Percentiles rank a stretch among this genome's conserved stretches.
phyloP scores from a whole-genome alignment of 306 rosid species.

The Potentilla sterilis region DNA sequence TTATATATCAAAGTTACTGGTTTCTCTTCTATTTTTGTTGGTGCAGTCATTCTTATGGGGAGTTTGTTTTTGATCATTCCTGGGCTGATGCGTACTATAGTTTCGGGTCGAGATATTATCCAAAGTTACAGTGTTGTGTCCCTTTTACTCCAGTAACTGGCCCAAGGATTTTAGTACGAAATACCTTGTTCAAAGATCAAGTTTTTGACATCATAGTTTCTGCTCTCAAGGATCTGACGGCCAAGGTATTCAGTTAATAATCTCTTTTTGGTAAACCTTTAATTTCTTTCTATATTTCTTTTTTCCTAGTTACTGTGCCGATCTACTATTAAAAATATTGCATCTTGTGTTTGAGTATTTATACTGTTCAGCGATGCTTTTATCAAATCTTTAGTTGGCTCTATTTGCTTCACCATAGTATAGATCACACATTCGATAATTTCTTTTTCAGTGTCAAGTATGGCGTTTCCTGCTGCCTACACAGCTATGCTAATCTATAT shows the following conservation, averaged over 20 bases:
- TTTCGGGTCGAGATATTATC: slow-evolving; percentile 74
- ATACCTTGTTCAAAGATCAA: slow-evolving; percentile 54
- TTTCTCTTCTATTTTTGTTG: slow-evolving; percentile 2
- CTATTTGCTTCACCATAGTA: background rate
- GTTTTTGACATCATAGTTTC: slow-evolving; percentile 62
- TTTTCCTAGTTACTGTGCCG: background rate
- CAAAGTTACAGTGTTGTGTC: slow-evolving; percentile 82
- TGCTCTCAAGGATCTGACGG: slow-evolving; percentile 67
- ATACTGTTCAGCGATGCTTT: background rate
- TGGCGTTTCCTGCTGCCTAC: background rate
- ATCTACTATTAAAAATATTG: background rate
- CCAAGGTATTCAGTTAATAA: slow-evolving; percentile 45
- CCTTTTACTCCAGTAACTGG: slow-evolving; percentile 98
- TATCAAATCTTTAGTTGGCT: background rate
- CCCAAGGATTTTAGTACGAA: slow-evolving; percentile 76
- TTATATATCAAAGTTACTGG: background rate
- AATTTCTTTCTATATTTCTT: background rate
- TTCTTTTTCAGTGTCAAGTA: background rate
- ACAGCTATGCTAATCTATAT: background rate
- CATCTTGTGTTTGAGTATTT: background rate
- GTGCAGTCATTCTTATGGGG: slow-evolving; percentile 89
- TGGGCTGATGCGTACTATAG: slow-evolving; percentile 92
- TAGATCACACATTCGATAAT: background rate
- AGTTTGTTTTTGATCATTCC: slow-evolving; percentile 95
- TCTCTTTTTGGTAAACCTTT: background rate